Conservation (phyloP, 2,329 filamentous ascomycete genomes). For the Penicillium sp. region DNA sequence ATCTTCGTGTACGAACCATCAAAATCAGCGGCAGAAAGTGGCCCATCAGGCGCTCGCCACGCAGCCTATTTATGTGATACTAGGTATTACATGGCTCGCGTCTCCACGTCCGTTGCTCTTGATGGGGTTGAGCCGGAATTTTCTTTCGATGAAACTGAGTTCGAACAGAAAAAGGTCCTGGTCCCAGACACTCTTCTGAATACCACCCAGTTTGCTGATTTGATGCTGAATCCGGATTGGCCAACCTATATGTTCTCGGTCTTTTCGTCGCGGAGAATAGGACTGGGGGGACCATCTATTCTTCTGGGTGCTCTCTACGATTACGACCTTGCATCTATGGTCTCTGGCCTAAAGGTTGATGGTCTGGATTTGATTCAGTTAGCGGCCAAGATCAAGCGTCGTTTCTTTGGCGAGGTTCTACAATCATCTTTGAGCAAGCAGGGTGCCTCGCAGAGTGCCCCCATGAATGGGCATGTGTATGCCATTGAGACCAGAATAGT, state of each 20-base stretch:
- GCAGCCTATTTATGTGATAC: conserved; percentile 9
- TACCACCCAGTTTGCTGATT: conserved; percentile 4
- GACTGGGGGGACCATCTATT: conserved; percentile 13
- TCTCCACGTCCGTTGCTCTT: conserved; percentile 1
- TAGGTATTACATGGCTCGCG: conserved; percentile 16
- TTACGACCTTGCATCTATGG: conserved; percentile 9
- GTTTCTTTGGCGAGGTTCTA: conserved; percentile 17
- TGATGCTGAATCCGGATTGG: conserved; percentile 8
- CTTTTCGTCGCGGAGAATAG: not conserved
- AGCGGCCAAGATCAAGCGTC: conserved; percentile 12
- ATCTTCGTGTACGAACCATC: conserved; percentile 9
- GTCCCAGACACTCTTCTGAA: conserved; percentile 11
- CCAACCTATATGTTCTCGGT: conserved; percentile 14
- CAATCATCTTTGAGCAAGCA: conserved; percentile 8
- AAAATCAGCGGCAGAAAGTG: not conserved
- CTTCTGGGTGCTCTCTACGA: conserved; percentile 19
- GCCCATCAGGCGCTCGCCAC: not conserved
- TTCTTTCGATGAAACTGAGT: conserved; percentile 11
- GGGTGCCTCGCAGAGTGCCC: conserved; percentile 1
- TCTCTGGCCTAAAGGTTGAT: no score
- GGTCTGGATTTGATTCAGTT: conserved; percentile 2
- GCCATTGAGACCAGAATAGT: conserved; percentile 8
- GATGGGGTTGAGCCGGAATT: conserved; percentile 4
- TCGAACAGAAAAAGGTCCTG: conserved; percentile 1
- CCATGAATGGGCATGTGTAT: conserved; percentile 1